Percentiles rank a stretch among this genome's conserved stretches.
Conservation (phyloP, 2,329 filamentous ascomycete species). For the Pseudocercospora eumusae region DNA sequence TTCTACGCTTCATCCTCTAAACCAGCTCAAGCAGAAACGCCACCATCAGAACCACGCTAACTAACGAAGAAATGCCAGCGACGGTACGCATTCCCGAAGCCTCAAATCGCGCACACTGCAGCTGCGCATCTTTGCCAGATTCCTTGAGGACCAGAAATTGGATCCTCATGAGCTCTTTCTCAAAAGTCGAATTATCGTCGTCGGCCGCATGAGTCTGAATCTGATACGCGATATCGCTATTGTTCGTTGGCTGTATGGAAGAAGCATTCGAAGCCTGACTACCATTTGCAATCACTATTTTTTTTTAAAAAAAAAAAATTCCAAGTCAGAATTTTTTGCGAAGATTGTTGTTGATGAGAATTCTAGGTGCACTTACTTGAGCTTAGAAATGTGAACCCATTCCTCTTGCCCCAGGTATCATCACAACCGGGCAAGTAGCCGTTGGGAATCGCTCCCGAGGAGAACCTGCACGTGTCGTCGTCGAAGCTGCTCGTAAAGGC, state of each 20-base stretch:
- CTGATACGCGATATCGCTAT: conserved; percentile 7
- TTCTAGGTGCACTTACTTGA: no score
- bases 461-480: conserved; percentile 1
- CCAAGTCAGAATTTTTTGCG: no score
- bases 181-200: conserved; percentile 14
- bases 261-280: conserved; percentile 12
- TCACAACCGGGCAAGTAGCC: conserved; percentile 5
- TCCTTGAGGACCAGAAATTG: conserved; percentile 13
- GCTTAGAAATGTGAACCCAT: conserved; percentile 5
- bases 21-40: not conserved
- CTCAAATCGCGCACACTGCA: conserved; percentile 10
- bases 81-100: not conserved
- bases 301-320: no score
- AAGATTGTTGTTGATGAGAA: no score
- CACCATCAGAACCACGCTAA: not conserved
- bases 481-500: not conserved
- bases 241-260: not conserved
- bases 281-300: conserved; percentile 9
- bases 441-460: no score
- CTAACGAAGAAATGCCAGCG: not conserved
- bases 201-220: conserved; percentile 7
- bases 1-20: not conserved
- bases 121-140: conserved; percentile 10
- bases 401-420: conserved; percentile 8
- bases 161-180: conserved; percentile 8